Evolutionary conservation across 345 rosid genomes (phyloP).

Genomic region (Adansonia digitata): DNA sequence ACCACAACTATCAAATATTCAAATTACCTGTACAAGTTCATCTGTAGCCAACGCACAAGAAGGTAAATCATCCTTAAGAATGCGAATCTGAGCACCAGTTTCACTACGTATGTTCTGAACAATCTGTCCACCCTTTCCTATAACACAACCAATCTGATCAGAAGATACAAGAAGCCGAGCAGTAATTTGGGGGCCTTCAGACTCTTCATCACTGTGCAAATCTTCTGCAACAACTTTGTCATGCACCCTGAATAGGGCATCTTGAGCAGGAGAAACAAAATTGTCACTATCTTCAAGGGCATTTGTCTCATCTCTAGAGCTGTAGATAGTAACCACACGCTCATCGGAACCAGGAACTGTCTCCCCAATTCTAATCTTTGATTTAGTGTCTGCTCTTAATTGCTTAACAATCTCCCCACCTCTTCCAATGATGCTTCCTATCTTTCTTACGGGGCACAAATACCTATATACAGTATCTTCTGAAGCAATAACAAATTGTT

Average conservation of each 20-base stretch:
- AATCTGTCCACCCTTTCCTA: constrained; percentile 93
- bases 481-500: constrained; percentile 47
- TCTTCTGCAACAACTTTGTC: constrained; percentile 77
- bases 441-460: constrained; percentile 73
- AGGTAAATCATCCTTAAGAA: constrained; percentile 87
- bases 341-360: constrained; percentile 74
- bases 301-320: constrained; percentile 84
- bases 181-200: constrained; percentile 58
- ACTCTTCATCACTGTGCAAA: constrained; percentile 52
- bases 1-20: not conserved
- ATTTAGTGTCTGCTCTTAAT: constrained; percentile 69
- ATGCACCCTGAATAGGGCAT: constrained; percentile 84
- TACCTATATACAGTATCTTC: constrained; percentile 84
- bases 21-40: constrained; percentile 87
- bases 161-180: constrained; percentile 96
- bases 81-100: constrained; percentile 88
- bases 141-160: constrained; percentile 95
- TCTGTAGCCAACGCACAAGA: constrained; percentile 76
- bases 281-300: constrained; percentile 47
- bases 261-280: constrained; percentile 78
- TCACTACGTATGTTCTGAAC: constrained; percentile 83
- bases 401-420: constrained; percentile 99
- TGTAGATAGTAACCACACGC: constrained; percentile 87
- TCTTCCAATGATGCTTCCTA: constrained; percentile 90
- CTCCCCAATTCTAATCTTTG: constrained; percentile 86